Percentiles rank a stretch among this genome's conserved stretches.
Evolutionary conservation across 495 filamentous ascomycete species (phyloP).

Genomic region (Penicillium egyptiacum): DNA sequence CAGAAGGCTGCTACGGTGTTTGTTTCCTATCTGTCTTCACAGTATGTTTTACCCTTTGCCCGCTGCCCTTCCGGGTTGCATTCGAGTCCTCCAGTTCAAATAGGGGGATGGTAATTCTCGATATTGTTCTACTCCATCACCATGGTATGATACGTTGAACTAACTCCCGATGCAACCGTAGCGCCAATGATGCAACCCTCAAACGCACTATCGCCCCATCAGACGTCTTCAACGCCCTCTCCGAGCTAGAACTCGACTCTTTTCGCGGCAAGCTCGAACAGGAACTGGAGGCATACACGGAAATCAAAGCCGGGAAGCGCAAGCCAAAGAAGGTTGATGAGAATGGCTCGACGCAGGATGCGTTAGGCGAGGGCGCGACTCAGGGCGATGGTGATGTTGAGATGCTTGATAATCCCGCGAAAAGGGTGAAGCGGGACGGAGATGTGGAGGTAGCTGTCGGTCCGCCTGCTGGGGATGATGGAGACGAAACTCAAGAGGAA

Average conservation of each 20-base stretch:
- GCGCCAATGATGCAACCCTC: constrained; percentile 74
- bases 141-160: background rate
- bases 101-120: background rate
- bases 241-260: constrained; percentile 78
- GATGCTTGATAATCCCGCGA: constrained; percentile 36
- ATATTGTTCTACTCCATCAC: background rate
- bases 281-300: constrained; percentile 59
- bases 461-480: constrained; percentile 48
- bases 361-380: constrained; percentile 34
- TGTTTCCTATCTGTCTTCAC: constrained; percentile 80
- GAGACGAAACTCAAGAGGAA: constrained; percentile 54
- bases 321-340: constrained; percentile 57
- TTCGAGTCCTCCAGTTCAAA: background rate
- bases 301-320: constrained; percentile 64
- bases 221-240: constrained; percentile 80
- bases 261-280: constrained; percentile 65
- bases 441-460: constrained; percentile 38
- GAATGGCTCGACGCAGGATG: constrained; percentile 26
- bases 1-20: constrained; percentile 94
- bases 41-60: constrained; percentile 55
- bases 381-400: constrained; percentile 46
- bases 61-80: constrained; percentile 5
- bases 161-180: constrained; percentile 27
- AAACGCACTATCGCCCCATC: constrained; percentile 84
- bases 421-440: constrained; percentile 49